Percentiles rank a stretch among this genome's conserved stretches.
Evolutionary conservation across 352 stramenopile genomes (phyloP).

Genomic region (Aphanomyces invadans): DNA sequence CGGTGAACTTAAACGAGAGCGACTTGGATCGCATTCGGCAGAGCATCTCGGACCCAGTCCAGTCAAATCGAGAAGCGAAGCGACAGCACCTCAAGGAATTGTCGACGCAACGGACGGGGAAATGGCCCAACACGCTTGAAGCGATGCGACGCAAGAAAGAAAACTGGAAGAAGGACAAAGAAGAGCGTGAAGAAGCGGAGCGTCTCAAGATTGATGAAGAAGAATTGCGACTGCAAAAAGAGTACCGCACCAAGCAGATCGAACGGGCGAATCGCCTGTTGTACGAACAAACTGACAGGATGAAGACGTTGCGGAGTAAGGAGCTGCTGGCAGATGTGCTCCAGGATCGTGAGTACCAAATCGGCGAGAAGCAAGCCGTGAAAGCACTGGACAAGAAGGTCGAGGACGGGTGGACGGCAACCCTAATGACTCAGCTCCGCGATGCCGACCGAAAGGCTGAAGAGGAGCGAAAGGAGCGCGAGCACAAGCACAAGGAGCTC

Average conservation of each 20-base stretch:
- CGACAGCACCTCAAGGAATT: conserved; percentile 58
- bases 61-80: conserved; percentile 60
- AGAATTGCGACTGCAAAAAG: conserved; percentile 62
- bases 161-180: conserved; percentile 84
- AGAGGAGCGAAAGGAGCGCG: conserved; percentile 37
- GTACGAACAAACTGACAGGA: conserved; percentile 89
- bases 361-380: conserved; percentile 61
- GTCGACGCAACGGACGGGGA: conserved; percentile 68
- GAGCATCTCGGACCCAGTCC: conserved; percentile 53
- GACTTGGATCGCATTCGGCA: conserved; percentile 62
- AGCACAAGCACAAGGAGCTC: conserved; percentile 45
- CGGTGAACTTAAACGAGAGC: conserved; percentile 30
- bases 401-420: conserved; percentile 23
- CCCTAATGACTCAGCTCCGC: conserved; percentile 30
- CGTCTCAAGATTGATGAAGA: conserved; percentile 69
- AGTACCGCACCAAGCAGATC: conserved; percentile 74
- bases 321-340: conserved; percentile 82
- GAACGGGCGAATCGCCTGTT: conserved; percentile 74
- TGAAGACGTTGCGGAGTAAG: conserved; percentile 85
- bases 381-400: conserved; percentile 35
- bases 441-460: conserved; percentile 42
- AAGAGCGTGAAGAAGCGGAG: conserved; percentile 70
- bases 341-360: conserved; percentile 74
- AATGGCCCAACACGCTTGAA: conserved; percentile 90
- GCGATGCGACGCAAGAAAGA: conserved; percentile 86